Percentiles rank a stretch among this genome's conserved stretches.
Conservation (phyloP, 208 protist species). For the Giardia duodenalis region DNA sequence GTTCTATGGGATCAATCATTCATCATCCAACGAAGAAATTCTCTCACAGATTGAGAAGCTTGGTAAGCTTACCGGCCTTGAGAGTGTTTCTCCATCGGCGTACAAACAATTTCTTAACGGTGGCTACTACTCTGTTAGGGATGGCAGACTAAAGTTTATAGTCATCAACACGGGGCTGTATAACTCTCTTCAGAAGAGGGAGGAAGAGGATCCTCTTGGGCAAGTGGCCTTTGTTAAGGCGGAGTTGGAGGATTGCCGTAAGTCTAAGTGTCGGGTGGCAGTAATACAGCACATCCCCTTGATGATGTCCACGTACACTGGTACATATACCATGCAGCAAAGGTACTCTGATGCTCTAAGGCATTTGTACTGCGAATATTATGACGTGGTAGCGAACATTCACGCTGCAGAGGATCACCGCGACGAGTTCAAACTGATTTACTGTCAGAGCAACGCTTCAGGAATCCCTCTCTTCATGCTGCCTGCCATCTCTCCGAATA, state of each 20-base stretch:
- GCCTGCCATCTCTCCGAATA: neutral
- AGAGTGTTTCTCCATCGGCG: no score
- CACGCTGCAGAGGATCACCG: neutral
- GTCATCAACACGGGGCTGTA: neutral
- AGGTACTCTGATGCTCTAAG: neutral
- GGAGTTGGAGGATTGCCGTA: neutral
- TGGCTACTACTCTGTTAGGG: neutral
- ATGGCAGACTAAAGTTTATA: neutral
- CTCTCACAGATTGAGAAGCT: no score
- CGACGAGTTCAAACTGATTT: neutral
- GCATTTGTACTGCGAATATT: neutral
- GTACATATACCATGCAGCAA: neutral
- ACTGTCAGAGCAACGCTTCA: neutral
- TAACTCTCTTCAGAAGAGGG: neutral
- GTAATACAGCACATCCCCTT: neutral
- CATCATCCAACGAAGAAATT: no score
- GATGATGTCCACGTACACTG: neutral
- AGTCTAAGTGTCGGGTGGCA: neutral
- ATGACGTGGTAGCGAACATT: neutral
- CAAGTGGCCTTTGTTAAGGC: neutral
- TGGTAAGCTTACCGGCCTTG: no score
- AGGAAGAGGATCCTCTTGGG: neutral
- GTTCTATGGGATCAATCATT: no score
- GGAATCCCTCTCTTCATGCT: neutral
- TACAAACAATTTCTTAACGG: neutral